Evolutionary conservation across 1,139 yeast species (phyloP).

Genomic region (Debaryomyces nepalensis): DNA sequence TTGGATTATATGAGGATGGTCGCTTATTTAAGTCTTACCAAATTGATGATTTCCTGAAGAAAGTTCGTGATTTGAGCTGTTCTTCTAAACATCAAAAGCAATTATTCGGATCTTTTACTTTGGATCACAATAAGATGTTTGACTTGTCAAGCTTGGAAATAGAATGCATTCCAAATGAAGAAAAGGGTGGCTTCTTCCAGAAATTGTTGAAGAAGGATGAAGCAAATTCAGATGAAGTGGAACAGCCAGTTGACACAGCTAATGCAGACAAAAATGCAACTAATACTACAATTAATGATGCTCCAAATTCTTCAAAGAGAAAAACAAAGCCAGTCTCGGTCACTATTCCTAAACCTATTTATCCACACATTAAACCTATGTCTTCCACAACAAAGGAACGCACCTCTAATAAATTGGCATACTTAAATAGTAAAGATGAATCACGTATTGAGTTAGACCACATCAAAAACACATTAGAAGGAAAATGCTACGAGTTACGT

Average conservation of each 20-base stretch:
- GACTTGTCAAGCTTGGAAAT: slow-evolving; percentile 45
- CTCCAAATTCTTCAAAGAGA: slow-evolving; percentile 24
- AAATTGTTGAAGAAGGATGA: slow-evolving; percentile 31
- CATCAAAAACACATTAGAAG: slow-evolving; percentile 59
- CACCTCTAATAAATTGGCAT: slow-evolving; percentile 32
- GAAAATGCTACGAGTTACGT: slow-evolving; percentile 60
- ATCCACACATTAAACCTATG: slow-evolving; percentile 51
- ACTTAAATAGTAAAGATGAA: slow-evolving; percentile 49
- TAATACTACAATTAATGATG: slow-evolving; percentile 23
- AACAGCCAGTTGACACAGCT: slow-evolving; percentile 17
- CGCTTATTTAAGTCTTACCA: slow-evolving; percentile 45
- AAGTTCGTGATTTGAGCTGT: slow-evolving; percentile 47
- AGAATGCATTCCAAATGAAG: slow-evolving; percentile 36
- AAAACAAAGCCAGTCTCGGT: slow-evolving; percentile 23
- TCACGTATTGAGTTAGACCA: slow-evolving; percentile 52
- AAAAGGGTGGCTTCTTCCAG: slow-evolving; percentile 31
- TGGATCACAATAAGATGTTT: slow-evolving; percentile 57
- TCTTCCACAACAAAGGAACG: slow-evolving; percentile 42
- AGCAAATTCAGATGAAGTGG: slow-evolving; percentile 19
- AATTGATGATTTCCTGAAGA: slow-evolving; percentile 37
- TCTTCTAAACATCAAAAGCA: slow-evolving; percentile 41
- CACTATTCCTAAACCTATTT: slow-evolving; percentile 35
- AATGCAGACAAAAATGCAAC: slow-evolving; percentile 19
- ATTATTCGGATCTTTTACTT: slow-evolving; percentile 46
- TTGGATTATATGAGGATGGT: slow-evolving; percentile 62